Conservation (phyloP, 208 protist species). For the Trypanosomatidae sp. region DNA sequence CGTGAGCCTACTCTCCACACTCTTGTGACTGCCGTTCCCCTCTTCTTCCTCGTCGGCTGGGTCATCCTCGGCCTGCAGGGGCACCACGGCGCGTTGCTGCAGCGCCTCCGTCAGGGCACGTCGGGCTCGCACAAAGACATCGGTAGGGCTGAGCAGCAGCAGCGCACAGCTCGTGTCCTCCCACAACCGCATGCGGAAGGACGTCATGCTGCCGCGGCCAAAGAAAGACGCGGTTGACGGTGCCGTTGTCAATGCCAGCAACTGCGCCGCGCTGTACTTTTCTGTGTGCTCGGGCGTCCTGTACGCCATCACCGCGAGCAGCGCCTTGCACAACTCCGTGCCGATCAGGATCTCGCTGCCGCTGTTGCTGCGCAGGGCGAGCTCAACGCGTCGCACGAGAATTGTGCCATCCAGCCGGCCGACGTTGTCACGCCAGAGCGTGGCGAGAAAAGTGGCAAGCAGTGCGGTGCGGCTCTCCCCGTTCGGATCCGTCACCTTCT, state of each 20-base stretch:
- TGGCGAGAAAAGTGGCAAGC: constrained; percentile 53
- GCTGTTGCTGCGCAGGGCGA: constrained; percentile 48
- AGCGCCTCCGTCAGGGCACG: constrained; percentile 21
- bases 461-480: constrained; percentile 44
- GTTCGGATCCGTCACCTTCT: constrained; percentile 31
- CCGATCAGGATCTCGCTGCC: constrained; percentile 51
- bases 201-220: constrained; percentile 60
- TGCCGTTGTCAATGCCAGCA: constrained; percentile 37
- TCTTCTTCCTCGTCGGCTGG: constrained; percentile 17
- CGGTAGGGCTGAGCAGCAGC: constrained; percentile 30
- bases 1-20: constrained; percentile 20
- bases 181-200: constrained; percentile 62
- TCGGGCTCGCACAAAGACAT: constrained; percentile 17
- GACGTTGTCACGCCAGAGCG: constrained; percentile 54
- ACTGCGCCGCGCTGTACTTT: constrained; percentile 58
- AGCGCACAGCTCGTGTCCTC: constrained; percentile 22
- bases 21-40: constrained; percentile 2
- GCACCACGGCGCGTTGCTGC: constrained; percentile 16
- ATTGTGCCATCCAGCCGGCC: constrained; percentile 31
- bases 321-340: constrained; percentile 56
- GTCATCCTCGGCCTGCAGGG: constrained; percentile 6
- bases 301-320: constrained; percentile 54
- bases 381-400: constrained; percentile 59
- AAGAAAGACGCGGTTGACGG: constrained; percentile 48
- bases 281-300: constrained; percentile 63